These are phyloP conservation scores for Phycomyces nitens DNA, from an alignment of 192 early-diverging fungal genomes.

Conservation along the genomic window DNA sequence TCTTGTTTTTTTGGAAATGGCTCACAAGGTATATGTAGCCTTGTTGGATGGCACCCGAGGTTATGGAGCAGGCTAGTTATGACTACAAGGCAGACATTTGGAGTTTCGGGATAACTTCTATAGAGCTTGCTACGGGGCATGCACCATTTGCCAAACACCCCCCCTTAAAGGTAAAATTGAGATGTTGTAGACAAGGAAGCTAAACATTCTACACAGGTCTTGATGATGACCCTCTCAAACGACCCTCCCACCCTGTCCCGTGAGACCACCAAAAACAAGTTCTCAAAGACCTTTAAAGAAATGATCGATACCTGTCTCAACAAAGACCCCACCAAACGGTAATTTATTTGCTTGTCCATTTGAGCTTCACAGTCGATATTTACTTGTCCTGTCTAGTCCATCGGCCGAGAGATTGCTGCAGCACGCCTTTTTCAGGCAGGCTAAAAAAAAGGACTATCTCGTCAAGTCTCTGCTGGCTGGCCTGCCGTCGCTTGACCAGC, in stretches of 20 bases:
- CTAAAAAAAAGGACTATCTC: conserved; percentile 67
- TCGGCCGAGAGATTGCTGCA: conserved; percentile 70
- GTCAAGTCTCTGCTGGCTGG: conserved; percentile 51
- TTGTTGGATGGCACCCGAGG: conserved; percentile 74
- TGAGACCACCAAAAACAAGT: conserved; percentile 69
- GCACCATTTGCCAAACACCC: conserved; percentile 88
- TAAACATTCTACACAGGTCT: conserved; percentile 41
- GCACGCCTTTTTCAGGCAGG: conserved; percentile 78
- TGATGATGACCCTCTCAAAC: conserved; percentile 85
- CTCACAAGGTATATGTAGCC: too few species aligned
- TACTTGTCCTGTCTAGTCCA: conserved; percentile 48
- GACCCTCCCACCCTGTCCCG: conserved; percentile 83
- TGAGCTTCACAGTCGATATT: not conserved
- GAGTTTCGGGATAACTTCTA: conserved; percentile 86
- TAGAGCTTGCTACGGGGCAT: conserved; percentile 83
- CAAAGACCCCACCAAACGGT: conserved; percentile 72
- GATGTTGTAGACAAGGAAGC: not conserved
- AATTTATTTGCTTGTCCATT: not conserved
- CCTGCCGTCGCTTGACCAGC: conserved; percentile 65
- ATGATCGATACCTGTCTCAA: conserved; percentile 81
- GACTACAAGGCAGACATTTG: conserved; percentile 90
- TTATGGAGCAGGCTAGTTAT: conserved; percentile 91
- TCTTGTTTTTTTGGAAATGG: conserved; percentile 6
- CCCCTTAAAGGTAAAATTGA: conserved; percentile 65
- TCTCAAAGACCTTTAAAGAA: conserved; percentile 76